Evolutionary conservation across 257 asterid genomes (phyloP), one percentile per base, ranked within the genome.

Genomic region (Paraleonurus japonicus): DNA sequence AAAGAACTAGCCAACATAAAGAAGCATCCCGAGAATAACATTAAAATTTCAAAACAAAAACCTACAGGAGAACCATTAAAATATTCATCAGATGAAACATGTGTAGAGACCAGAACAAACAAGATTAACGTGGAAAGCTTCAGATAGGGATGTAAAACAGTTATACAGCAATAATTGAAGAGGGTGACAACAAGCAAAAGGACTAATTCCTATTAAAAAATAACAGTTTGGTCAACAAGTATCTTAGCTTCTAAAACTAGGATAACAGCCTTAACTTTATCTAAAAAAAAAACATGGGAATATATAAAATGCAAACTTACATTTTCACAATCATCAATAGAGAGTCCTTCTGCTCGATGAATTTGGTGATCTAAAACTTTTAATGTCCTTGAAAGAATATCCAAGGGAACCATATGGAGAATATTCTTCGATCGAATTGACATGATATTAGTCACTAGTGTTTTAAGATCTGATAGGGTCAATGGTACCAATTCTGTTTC

Each of bases 321-420:
- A 54, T 81, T 87, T 71, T 88, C 98, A 79, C 84, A 81, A 65
- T 89, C 94, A 75, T 83, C 87, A 79, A 95, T 82, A 51, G 98
- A 89, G 51, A 92, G 87, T 72, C 99, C 99, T 87, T 89, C 96
- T 54, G 98, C 96, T 76, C 95, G 92, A 76, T 90, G 99, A 79
- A 95, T 87, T 79, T 95, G 99, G 72, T 85, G 88, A 72, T 95
- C 99, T 75, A 95, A 86, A 81, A 92, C 90, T 79, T 82, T 86
- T 63, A 95, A 81, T 39, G 81, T 82, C 84, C 90, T 89, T 65
- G 88, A 86, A 79, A 92, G 96, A 76, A 75, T 79, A 73, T 88
- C 95, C 73, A 79, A 78, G 13, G 93, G 94, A 81, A 89, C 87
- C 82, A 87, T 79, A 78, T 89, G 89, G 41, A 95, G 90, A 61